Base-by-base conservation (phyloP, 257 asterid species). In the Scutellaria galericulata region DNA sequence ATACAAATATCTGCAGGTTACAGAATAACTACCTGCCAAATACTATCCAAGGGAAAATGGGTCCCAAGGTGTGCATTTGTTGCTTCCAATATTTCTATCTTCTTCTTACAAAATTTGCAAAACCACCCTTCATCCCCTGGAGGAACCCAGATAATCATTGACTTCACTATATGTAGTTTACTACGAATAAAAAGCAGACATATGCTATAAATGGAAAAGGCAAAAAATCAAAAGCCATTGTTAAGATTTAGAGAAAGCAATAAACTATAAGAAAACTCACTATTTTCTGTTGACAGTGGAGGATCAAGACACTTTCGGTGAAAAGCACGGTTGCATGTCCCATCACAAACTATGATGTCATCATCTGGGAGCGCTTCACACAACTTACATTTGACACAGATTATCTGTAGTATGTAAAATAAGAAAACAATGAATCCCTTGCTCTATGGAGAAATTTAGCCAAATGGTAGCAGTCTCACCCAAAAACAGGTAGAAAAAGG, bases 1-100 rank as follows among this genome's bases (percentile, higher is more conserved):
- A 54, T 15, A 66, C 20, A 61, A 45, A 68, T 35, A 57, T 54
- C 55, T 64, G 47, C 48, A 42, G 64, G 15, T 72, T 73, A 66
- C 35, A 41, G 57, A 66, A 59, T 53, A 72, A 50, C 55, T 71
- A 94, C 99, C 97, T 90, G 87, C 99, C 98, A 95, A 81, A 78
- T 80, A 79, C 90, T 83, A 74, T 92, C 91, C 79, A 81, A 42
- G 22, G 96, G 83, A 73, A 92, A 95, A 78, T 90, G 84, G 51
- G 99, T 95, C 63, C 98, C 99, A 54, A 95, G 87, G 84, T 92
- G 98, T 80, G 97, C 99, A 81, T 92, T 95, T 71, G 90, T 95
- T 64, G 90, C 95, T 80, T 92, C 99, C 70, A 95, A 75, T 73
- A 95, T 90, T 80, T 92, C 99, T 79, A 87, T 90, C 83, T 90